phyloP scores from a whole-genome alignment of 2,329 filamentous ascomycete species.

The Nemania bipapillata region DNA sequence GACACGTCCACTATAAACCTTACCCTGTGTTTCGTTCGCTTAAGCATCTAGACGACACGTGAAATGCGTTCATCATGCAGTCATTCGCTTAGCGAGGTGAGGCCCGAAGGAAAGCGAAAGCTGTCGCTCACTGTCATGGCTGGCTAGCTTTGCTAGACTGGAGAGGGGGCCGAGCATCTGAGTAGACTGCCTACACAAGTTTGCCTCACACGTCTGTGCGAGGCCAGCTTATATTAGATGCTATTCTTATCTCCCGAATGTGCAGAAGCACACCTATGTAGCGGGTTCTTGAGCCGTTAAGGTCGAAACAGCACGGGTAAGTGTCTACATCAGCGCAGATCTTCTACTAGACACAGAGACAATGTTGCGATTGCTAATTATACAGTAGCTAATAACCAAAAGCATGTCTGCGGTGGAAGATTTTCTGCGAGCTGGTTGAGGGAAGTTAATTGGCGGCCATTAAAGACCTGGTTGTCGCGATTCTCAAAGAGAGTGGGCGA shows the following conservation, averaged over 20 bases:
- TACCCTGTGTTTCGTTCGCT: constrained; percentile 47
- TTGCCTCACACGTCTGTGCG: constrained; percentile 38
- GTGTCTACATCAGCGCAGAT: constrained; percentile 1
- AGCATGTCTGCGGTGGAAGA: background rate
- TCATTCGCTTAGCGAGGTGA: constrained; percentile 47
- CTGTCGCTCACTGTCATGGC: constrained; percentile 29
- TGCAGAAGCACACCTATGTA: constrained; percentile 36
- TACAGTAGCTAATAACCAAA: background rate
- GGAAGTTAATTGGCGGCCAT: background rate
- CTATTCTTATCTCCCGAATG: constrained; percentile 45
- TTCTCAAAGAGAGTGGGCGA: constrained; percentile 24
- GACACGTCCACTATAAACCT: constrained; percentile 48
- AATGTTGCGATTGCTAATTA: background rate
- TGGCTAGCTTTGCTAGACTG: too few species aligned
- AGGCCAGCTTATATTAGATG: constrained; percentile 45
- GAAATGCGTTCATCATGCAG: constrained; percentile 40
- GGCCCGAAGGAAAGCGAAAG: constrained; percentile 48
- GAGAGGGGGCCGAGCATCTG: constrained; percentile 33
- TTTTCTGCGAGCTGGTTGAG: background rate
- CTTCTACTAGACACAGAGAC: background rate
- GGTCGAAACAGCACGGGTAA: constrained; percentile 3
- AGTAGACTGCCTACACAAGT: constrained; percentile 39
- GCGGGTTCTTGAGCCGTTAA: constrained; percentile 35
- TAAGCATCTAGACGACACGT: constrained; percentile 46
- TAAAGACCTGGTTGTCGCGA: constrained; percentile 8